Evolutionary conservation across 306 rosid genomes (phyloP).

Genomic region (Prunus fruticosa): DNA sequence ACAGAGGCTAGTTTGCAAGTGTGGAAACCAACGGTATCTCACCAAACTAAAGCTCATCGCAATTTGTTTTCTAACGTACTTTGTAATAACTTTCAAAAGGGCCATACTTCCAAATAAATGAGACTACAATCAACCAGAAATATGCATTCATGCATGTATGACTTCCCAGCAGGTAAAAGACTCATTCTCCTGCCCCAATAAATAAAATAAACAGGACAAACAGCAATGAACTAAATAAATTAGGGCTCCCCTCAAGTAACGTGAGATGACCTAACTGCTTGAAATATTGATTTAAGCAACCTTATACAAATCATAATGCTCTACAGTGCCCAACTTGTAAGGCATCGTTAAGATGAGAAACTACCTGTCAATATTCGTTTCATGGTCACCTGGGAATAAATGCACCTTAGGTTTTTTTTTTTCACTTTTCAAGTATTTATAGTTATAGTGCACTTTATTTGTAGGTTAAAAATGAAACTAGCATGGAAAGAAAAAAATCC

Average conservation of each 20-base stretch:
- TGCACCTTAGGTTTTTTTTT: not conserved
- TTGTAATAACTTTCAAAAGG: not conserved
- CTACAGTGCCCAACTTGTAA: not conserved
- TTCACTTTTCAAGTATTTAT: not conserved
- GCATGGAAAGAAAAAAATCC: not conserved
- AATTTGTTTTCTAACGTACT: not conserved
- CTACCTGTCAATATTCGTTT: not conserved
- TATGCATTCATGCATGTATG: not conserved
- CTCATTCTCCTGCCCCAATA: not conserved
- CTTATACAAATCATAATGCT: not conserved
- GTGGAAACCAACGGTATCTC: not conserved
- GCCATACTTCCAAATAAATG: not conserved
- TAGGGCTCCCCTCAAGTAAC: not conserved
- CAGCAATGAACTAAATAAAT: not conserved
- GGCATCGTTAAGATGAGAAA: not conserved
- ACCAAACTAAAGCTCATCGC: not conserved
- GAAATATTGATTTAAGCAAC: not conserved
- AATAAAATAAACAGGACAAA: not conserved
- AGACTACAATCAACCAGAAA: not conserved
- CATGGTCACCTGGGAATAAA: not conserved
- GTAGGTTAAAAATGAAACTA: not conserved
- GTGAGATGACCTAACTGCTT: not conserved
- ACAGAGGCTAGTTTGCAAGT: not conserved
- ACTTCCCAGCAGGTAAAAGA: not conserved
- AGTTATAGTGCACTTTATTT: not conserved